Conservation (phyloP, 75 land plant species). For the Cryptomeria japonica region DNA sequence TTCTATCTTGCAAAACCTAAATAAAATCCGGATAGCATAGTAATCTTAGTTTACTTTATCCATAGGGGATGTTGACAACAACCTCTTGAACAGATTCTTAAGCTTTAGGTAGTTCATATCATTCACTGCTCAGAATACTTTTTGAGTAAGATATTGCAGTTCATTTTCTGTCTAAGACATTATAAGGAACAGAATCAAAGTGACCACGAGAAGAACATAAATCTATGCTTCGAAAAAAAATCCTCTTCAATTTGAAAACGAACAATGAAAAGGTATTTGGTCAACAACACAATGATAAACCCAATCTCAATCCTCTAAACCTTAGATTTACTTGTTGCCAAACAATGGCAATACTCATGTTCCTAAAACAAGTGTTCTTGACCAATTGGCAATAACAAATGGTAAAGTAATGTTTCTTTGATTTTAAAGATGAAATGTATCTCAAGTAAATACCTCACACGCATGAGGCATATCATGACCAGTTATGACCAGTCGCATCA, state of each 20-base stretch:
- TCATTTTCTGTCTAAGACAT: neutral
- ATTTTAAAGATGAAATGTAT: neutral
- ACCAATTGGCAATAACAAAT: neutral
- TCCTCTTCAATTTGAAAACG: too few species aligned
- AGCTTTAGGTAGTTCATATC: neutral
- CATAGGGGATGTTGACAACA: neutral
- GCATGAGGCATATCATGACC: slow-evolving; percentile 99
- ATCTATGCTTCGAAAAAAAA: neutral
- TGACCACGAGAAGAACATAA: neutral
- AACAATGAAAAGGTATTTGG: neutral
- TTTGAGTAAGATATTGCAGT: neutral
- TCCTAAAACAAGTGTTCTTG: neutral
- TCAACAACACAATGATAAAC: neutral
- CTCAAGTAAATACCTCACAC: slow-evolving; percentile 78
- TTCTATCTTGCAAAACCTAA: neutral
- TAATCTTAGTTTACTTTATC: neutral
- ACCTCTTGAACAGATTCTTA: neutral
- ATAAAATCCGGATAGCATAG: neutral
- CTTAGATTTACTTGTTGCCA: neutral
- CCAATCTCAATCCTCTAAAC: neutral
- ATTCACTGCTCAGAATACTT: neutral
- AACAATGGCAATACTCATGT: neutral
- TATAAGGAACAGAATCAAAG: neutral
- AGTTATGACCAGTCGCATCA: slow-evolving; percentile 92
- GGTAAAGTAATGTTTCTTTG: neutral